phyloP scores from a whole-genome alignment of 345 rosid species.

The Aethionema arabicum region DNA sequence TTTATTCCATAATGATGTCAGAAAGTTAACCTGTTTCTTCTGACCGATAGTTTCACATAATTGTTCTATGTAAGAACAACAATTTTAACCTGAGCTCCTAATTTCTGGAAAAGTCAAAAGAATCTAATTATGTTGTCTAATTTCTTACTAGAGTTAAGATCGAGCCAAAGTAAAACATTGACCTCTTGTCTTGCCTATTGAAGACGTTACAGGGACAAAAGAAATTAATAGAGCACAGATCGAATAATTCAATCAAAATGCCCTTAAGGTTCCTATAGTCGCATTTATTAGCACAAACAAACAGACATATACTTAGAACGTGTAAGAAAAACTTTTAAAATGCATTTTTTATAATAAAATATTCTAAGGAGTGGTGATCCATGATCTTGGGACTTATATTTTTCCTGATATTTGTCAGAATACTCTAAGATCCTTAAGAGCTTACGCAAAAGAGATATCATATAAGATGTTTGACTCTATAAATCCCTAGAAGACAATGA shows the following conservation, averaged over 20 bases:
- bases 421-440: slow-evolving; percentile 27
- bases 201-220: slow-evolving; percentile 25
- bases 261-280: slow-evolving; percentile 2
- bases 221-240: slow-evolving; percentile 23
- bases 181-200: slow-evolving; percentile 35
- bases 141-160: slow-evolving; percentile 6
- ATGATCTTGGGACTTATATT: slow-evolving; percentile 14
- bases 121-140: slow-evolving; percentile 26
- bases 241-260: slow-evolving; percentile 16
- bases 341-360: slow-evolving; percentile 19
- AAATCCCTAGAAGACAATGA: slow-evolving; percentile 25
- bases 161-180: slow-evolving; percentile 1
- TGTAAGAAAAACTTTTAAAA: slow-evolving; percentile 21
- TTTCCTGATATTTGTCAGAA: slow-evolving; percentile 17
- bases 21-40: slow-evolving; percentile 9
- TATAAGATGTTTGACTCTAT: slow-evolving; percentile 17
- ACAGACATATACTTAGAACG: slow-evolving; percentile 30
- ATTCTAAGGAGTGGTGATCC: slow-evolving; percentile 35
- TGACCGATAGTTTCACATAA: slow-evolving; percentile 1
- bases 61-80: slow-evolving; percentile 19
- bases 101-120: slow-evolving; percentile 29
- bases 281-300: slow-evolving; percentile 16
- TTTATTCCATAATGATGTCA: background rate
- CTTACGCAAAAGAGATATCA: background rate
- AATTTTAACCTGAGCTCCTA: slow-evolving; percentile 19